Conservation (phyloP, 805 yeast genomes). For the Myxozyma sirexii region DNA sequence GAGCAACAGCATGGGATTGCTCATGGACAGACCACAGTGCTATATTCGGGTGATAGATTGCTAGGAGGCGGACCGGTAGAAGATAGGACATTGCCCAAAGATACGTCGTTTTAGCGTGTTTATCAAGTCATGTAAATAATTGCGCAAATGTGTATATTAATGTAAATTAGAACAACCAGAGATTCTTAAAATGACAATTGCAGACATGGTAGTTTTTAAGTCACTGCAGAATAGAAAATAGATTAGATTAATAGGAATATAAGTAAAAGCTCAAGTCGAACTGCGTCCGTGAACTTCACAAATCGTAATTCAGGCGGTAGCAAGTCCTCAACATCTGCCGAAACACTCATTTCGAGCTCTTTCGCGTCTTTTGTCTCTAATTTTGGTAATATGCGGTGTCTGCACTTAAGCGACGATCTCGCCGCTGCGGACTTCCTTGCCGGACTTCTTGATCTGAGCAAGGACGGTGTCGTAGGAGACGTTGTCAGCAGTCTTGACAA, state of each 20-base stretch:
- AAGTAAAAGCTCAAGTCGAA: too few species aligned
- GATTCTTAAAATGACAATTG: too few species aligned
- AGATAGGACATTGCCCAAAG: conserved; percentile 37
- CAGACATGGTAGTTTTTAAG: too few species aligned
- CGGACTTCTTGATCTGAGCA: conserved; percentile 83
- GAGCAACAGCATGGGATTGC: conserved; percentile 72
- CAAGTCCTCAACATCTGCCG: too few species aligned
- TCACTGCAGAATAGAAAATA: too few species aligned
- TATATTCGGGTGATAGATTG: conserved; percentile 67
- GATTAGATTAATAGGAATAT: too few species aligned
- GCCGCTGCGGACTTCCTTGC: conserved; percentile 78
- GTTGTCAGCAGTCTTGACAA: conserved; percentile 60
- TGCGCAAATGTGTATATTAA: too few species aligned
- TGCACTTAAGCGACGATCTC: conserved; percentile 49
- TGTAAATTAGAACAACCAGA: too few species aligned
- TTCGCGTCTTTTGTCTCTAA: too few species aligned
- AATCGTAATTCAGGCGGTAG: too few species aligned
- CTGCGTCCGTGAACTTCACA: too few species aligned
- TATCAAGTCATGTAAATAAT: neutral
- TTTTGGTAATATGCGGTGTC: neutral
- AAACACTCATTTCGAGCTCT: too few species aligned
- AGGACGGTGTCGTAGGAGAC: conserved; percentile 77
- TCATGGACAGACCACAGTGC: conserved; percentile 82
- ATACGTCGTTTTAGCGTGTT: neutral
- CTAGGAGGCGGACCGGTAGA: conserved; percentile 59